Evolutionary conservation across 2,329 filamentous ascomycete genomes (phyloP), one percentile per base, ranked within the genome.

Genomic region (Fusarium sp.): DNA sequence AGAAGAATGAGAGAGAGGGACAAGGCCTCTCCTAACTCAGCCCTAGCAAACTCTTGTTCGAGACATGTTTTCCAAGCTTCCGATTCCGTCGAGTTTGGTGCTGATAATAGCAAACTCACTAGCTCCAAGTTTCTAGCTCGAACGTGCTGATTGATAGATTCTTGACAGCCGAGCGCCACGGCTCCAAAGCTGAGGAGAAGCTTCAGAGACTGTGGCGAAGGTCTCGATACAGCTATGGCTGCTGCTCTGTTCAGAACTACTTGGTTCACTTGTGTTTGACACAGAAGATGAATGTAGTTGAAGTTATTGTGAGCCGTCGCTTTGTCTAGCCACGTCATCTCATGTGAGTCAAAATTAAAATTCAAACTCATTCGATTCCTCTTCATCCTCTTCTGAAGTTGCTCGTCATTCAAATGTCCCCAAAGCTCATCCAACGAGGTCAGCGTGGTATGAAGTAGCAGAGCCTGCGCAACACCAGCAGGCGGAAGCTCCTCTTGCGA

Each of bases 301-400:
- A 61, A 18, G 3, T 61, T 69, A 6, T 62, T 20, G 10, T 43
- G 37, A 4, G 31, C 11, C 1, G 43, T 39, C 3, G 20, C 50
- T 3, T 29, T 66, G 2, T 69, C 59, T 13, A 69, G 8, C 66
- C 66, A 69, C 0, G 20, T 41, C 33, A 69, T 69, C 0, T 18
- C 42, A 0, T n/a, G 10, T 3, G 24, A 18, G 9, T 53, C 41
- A 11, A 52, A 46, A 8, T 3, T 20, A 3, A 20, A 8, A 5
- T 16, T 26, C 16, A 11, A 29, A 10, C 46, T 48, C n/a, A 49
- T 12, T 0, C 55, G 23, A 13, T 57, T 43, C 7, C 29, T 66
- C 33, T 57, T 69, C 61, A 69, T 66, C 24, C 12, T 69, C n/a
- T 37, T 69, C 35, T 69, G 66, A 3, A 69, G 43, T 3, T 29